Evolutionary conservation across 1,284 basidiomycete species (phyloP), one percentile per base, ranked within the genome.

Genomic region (Tylopilus sp.): DNA sequence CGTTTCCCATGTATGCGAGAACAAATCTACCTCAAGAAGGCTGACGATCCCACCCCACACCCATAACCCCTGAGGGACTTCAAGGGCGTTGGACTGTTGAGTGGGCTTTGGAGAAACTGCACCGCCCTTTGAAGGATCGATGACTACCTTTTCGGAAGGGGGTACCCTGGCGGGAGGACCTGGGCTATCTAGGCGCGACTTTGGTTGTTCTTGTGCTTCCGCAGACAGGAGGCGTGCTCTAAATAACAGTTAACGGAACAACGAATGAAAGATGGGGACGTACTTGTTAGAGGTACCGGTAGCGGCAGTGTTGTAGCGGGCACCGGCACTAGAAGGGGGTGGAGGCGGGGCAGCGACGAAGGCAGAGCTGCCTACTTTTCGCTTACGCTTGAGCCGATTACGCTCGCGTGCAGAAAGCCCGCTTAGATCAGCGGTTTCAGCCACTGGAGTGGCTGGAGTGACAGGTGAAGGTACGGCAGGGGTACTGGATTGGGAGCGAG

Each of bases 1-100:
- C 6, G 89, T 83, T 68, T 99, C 94, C 97, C 97, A 99, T 7
- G 84, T 79, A 0, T 89, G 79, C 58, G 87, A 92, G 56, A 95
- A 89, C 12, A 99, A 71, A 57, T 93, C 89, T 2, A 92, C 82
- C 58, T 89, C 85, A 7, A 99, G 75, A 4, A 95, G 76, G 56
- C 86, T 83, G 8, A 88, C 82, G 7, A 97, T 78, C 9, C 89
- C 87, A 45, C 86, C 83, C 90, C 96, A 99, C 0, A 95, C 82
- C 87, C 92, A 97, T 45, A 78, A 74, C 1, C 90, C 92, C 13
- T 79, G 74, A 49, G 75, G 72, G 2, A 86, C 88, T 51, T 87
- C 82, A 15, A 91, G 73, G 6, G 82, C 86, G 58, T 82, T 85
- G 23, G 83, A 84, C 57, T 86, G 81, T 59, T 84, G 82, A 18